Evolutionary conservation across 1,284 basidiomycete species (phyloP).

Genomic region (Sanghuangporus baumii): DNA sequence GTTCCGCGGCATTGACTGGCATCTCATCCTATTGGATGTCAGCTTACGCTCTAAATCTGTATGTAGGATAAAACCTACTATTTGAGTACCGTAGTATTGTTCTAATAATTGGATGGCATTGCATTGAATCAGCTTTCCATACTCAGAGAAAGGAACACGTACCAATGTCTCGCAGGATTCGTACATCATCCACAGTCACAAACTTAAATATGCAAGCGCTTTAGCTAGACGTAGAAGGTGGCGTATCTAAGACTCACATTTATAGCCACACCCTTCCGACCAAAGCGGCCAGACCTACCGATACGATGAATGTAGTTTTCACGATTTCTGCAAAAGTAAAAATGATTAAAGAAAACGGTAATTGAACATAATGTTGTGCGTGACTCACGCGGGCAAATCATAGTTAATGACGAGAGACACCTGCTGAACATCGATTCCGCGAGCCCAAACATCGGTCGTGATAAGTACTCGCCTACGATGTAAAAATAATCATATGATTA

Average conservation of each 20-base stretch:
- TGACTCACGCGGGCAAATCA: constrained; percentile 83
- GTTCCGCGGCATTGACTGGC: constrained; percentile 88
- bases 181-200: constrained; percentile 86
- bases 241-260: constrained; percentile 48
- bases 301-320: constrained; percentile 99
- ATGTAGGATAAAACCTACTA: constrained; percentile 43
- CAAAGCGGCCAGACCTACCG: constrained; percentile 92
- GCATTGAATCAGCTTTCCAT: constrained; percentile 18
- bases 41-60: constrained; percentile 17
- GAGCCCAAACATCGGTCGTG: constrained; percentile 97
- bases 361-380: constrained; percentile 8
- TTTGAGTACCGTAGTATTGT: constrained; percentile 86
- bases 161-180: constrained; percentile 89
- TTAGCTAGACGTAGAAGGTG: not conserved
- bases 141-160: constrained; percentile 18
- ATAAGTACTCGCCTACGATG: constrained; percentile 79
- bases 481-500: constrained; percentile 16
- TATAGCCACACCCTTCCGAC: constrained; percentile 90
- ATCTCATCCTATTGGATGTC: constrained; percentile 73
- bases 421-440: constrained; percentile 98
- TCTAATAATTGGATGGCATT: constrained; percentile 37
- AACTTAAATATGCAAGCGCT: constrained; percentile 47
- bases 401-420: constrained; percentile 99
- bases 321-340: constrained; percentile 59
- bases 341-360: not conserved